These are phyloP conservation scores for Teratosphaeria destructans DNA, from an alignment of 2,329 filamentous ascomycete genomes.

Conservation along the genomic window DNA sequence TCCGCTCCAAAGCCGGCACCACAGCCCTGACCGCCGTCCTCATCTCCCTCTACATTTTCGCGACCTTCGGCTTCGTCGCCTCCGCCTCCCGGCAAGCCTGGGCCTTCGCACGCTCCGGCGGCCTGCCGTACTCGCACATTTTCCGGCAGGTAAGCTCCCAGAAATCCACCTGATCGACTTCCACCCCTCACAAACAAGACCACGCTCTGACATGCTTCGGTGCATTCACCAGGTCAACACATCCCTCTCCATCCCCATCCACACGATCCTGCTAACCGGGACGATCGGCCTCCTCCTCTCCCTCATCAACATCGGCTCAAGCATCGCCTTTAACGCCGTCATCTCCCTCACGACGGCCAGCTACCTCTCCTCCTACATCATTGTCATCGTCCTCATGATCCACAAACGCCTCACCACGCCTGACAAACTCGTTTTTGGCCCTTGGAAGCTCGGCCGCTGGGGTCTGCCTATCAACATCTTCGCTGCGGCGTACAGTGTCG, in stretches of 20 bases:
- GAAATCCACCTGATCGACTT: not conserved
- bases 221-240: slow-evolving; percentile 6
- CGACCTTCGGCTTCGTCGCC: not conserved
- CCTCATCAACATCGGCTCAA: slow-evolving; percentile 13
- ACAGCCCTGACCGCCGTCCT: slow-evolving; percentile 22
- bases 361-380: slow-evolving; percentile 4
- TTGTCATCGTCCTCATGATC: slow-evolving; percentile 1
- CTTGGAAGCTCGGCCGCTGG: slow-evolving; percentile 1
- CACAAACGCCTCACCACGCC: not conserved
- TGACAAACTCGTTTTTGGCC: not conserved
- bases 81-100: slow-evolving; percentile 2
- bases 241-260: slow-evolving; percentile 2
- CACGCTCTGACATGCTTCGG: not conserved
- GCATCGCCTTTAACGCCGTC: slow-evolving; percentile 27
- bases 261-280: slow-evolving; percentile 7
- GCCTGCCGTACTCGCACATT: slow-evolving; percentile 1
- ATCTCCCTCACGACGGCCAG: slow-evolving; percentile 11
- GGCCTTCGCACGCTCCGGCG: slow-evolving; percentile 22
- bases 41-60: slow-evolving; percentile 13
- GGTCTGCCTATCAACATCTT: slow-evolving; percentile 21
- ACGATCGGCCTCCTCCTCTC: slow-evolving; percentile 15
- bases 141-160: not conserved
- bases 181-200: not conserved
- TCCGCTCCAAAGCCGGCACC: slow-evolving; percentile 23
- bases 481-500: slow-evolving; percentile 8